Percentiles rank a stretch among this genome's conserved stretches.
These are phyloP conservation scores for Colletotrichum tabaci DNA, from an alignment of 2,329 filamentous ascomycete species.

Conservation along the genomic window DNA sequence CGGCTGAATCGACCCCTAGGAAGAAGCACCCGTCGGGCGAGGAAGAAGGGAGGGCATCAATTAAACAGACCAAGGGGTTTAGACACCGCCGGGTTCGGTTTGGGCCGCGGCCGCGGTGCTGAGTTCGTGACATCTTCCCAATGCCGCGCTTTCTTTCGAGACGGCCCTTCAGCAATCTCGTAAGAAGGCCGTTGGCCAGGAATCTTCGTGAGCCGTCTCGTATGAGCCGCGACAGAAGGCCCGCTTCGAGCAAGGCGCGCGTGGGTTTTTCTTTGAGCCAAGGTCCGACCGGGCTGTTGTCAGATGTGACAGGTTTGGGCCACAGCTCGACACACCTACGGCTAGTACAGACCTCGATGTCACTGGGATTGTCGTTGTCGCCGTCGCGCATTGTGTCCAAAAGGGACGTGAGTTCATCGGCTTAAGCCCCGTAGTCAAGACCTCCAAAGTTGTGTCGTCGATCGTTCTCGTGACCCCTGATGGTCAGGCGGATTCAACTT, in stretches of 20 bases:
- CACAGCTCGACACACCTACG: neutral
- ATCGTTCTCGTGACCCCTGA: no score
- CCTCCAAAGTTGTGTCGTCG: neutral
- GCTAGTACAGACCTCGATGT: neutral
- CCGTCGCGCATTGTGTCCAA: no score
- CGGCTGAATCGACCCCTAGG: neutral
- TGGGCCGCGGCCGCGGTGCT: neutral
- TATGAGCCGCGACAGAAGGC: slow-evolving; percentile 5
- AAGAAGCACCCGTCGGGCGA: neutral
- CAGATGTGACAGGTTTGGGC: slow-evolving; percentile 3
- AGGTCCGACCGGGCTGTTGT: neutral
- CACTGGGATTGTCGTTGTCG: neutral
- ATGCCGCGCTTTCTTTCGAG: neutral
- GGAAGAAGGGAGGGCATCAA: no score
- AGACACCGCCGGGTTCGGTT: neutral
- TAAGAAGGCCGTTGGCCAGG: neutral
- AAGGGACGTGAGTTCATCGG: neutral
- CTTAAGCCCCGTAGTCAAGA: neutral
- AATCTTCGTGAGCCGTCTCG: neutral
- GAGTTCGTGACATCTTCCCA: neutral
- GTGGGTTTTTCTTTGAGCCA: slow-evolving; percentile 1
- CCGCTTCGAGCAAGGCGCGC: neutral
- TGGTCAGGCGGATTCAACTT: neutral
- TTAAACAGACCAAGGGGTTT: neutral
- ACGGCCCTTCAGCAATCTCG: neutral